Evolutionary conservation across 2,329 filamentous ascomycete genomes (phyloP).

Genomic region (Neodidymelliopsis sp.): DNA sequence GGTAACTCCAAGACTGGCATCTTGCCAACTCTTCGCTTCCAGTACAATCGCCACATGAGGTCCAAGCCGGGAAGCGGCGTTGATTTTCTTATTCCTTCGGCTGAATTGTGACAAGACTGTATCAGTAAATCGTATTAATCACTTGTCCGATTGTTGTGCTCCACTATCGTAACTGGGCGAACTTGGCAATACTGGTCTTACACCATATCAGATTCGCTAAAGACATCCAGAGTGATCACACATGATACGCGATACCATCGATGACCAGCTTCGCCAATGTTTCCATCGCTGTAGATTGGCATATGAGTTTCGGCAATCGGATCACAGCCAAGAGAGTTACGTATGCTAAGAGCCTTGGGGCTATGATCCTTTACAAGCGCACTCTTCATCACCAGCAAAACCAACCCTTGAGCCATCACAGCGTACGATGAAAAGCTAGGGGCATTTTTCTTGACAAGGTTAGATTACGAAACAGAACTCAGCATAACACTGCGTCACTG

Average conservation of each 20-base stretch:
- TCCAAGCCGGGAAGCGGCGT: background rate
- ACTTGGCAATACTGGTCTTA: background rate
- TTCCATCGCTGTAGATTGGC: background rate
- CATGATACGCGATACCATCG: background rate
- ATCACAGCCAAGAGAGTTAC: constrained; percentile 12
- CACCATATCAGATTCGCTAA: background rate
- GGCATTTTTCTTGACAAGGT: too few relatives aligned
- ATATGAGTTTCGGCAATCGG: background rate
- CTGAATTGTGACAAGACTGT: background rate
- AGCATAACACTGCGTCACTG: too few relatives aligned
- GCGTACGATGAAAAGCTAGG: too few relatives aligned
- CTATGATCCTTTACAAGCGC: background rate
- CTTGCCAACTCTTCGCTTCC: background rate
- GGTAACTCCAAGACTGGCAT: background rate
- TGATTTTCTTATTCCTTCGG: background rate
- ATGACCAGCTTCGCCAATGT: background rate
- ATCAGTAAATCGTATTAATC: background rate
- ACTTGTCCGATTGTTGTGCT: background rate
- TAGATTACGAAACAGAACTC: too few relatives aligned
- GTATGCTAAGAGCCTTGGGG: constrained; percentile 16
- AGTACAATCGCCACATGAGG: background rate
- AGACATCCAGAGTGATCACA: background rate
- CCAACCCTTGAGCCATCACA: too few relatives aligned
- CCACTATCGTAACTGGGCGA: background rate
- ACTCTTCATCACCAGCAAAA: background rate